Percentiles rank a stretch among this genome's conserved stretches.
Evolutionary conservation across 768 basidiomycete species (phyloP).

Genomic region (Tylopilus felleus): DNA sequence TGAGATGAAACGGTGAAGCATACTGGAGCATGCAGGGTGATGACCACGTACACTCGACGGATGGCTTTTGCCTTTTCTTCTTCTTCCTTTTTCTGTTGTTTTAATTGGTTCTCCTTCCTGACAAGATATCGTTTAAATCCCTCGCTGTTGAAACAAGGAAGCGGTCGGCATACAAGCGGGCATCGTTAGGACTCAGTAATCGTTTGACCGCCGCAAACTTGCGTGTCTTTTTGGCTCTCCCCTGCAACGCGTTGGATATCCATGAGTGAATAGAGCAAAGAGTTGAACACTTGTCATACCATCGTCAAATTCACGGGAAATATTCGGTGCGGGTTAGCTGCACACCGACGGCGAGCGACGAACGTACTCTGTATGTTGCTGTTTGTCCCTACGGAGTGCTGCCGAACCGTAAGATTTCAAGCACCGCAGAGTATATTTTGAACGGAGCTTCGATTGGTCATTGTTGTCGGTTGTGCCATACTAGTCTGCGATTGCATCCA

Average conservation of each 20-base stretch:
- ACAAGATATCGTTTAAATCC: constrained; percentile 8
- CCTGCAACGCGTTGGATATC: constrained; percentile 42
- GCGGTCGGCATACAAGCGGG: constrained; percentile 66
- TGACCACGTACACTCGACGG: constrained; percentile 66
- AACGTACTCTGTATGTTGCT: too few relatives aligned
- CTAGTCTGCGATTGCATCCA: too few relatives aligned
- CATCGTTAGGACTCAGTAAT: constrained; percentile 90
- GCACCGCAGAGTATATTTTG: too few relatives aligned
- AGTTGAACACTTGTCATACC: constrained; percentile 10
- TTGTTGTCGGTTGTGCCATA: too few relatives aligned
- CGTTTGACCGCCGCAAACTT: constrained; percentile 95
- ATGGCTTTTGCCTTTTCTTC: constrained; percentile 76
- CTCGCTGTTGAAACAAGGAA: not conserved
- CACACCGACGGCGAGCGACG: too few relatives aligned
- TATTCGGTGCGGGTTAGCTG: too few relatives aligned
- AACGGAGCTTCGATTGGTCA: too few relatives aligned
- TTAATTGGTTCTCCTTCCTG: constrained; percentile 92
- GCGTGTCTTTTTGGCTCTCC: constrained; percentile 88
- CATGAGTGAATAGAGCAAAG: not conserved
- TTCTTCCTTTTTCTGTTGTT: constrained; percentile 82
- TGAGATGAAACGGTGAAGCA: constrained; percentile 27
- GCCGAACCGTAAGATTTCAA: too few relatives aligned
- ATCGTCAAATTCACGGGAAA: constrained; percentile 3
- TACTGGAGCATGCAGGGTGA: not conserved
- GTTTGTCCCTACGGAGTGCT: too few relatives aligned